Conservation (phyloP, 768 basidiomycete species). For the Lactarius evosmus region DNA sequence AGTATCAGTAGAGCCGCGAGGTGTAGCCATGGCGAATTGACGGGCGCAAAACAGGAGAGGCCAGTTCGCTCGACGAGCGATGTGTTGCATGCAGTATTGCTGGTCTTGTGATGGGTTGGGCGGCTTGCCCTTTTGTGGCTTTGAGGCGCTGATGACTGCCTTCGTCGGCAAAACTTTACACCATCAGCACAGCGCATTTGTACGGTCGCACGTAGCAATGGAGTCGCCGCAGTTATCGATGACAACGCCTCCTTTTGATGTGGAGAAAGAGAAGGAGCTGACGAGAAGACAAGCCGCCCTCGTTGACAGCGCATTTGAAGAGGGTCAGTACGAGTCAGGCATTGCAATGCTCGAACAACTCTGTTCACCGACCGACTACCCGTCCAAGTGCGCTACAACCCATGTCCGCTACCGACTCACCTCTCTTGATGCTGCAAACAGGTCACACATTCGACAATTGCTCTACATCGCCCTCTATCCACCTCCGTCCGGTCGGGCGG, state of each 20-base stretch:
- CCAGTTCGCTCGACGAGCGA: constrained; percentile 25
- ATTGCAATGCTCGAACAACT: constrained; percentile 61
- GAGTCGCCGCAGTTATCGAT: not conserved
- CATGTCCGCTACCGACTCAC: not conserved
- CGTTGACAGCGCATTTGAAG: constrained; percentile 73
- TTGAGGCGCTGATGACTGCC: not conserved
- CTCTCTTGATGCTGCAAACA: not conserved
- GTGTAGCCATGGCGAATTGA: constrained; percentile 28
- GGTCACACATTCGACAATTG: constrained; percentile 28
- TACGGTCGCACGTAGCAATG: not conserved
- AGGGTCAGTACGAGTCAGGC: constrained; percentile 70
- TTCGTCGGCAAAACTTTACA: not conserved
- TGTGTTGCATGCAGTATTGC: constrained; percentile 3
- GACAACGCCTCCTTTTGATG: constrained; percentile 4
- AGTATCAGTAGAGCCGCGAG: constrained; percentile 9
- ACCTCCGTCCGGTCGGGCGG: constrained; percentile 7
- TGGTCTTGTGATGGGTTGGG: not conserved
- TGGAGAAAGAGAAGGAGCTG: constrained; percentile 16
- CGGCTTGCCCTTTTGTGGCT: constrained; percentile 1
- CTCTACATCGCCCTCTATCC: constrained; percentile 30
- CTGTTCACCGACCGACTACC: constrained; percentile 53
- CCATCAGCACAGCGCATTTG: not conserved
- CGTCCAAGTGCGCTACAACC: constrained; percentile 48
- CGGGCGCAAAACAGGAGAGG: constrained; percentile 25
- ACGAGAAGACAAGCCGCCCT: constrained; percentile 36